Percentiles rank a stretch among this genome's conserved stretches.
Evolutionary conservation across 345 rosid species (phyloP).

Genomic region (Acer yangbiense): DNA sequence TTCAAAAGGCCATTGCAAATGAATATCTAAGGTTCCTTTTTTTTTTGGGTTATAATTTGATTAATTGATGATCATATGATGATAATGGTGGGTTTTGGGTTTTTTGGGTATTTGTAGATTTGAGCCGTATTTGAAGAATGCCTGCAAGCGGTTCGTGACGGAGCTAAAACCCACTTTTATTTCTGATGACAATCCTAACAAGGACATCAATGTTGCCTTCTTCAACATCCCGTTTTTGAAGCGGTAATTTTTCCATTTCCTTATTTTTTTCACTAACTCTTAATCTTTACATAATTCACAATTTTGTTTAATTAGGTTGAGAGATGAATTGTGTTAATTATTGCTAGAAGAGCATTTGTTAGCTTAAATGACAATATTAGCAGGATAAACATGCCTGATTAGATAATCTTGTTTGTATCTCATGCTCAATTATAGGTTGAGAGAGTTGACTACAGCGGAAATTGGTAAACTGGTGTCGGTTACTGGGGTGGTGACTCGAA

Average conservation of each 20-base stretch:
- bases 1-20: conserved; percentile 80
- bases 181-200: conserved; percentile 78
- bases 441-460: conserved; percentile 84
- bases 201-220: conserved; percentile 84
- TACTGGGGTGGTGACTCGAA: conserved; percentile 89
- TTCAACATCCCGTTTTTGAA: conserved; percentile 79
- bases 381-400: neutral
- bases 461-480: conserved; percentile 90
- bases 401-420: neutral
- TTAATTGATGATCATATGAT: neutral
- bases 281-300: neutral
- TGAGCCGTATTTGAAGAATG: conserved; percentile 82
- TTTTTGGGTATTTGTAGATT: conserved; percentile 38
- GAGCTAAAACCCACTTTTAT: conserved; percentile 69
- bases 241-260: conserved; percentile 41
- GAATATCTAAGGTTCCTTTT: conserved; percentile 70
- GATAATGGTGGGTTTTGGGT: neutral
- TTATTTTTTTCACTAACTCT: too few species aligned
- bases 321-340: neutral
- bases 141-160: conserved; percentile 88
- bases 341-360: neutral
- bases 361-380: neutral
- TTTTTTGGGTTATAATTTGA: neutral
- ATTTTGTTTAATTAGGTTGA: neutral
- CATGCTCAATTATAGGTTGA: conserved; percentile 37